phyloP scores from a whole-genome alignment of 225 moss, liverwort and hornwort genomes.

The Neckera pumila region DNA sequence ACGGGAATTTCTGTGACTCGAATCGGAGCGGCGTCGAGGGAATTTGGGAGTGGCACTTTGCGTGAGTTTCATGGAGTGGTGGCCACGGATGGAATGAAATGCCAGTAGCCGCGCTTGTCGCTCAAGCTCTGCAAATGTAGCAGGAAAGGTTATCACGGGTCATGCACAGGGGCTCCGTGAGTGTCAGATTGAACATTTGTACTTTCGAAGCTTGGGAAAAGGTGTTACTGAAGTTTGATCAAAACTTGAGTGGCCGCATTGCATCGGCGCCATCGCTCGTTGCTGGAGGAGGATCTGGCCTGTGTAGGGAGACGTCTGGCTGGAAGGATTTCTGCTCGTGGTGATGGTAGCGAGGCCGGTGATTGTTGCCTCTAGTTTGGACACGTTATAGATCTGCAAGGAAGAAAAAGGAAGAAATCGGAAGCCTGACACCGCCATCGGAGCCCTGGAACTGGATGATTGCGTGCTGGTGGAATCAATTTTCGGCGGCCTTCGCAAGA shows the following conservation, averaged over 20 bases:
- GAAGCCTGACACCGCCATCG: not conserved
- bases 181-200: not conserved
- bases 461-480: slow-evolving; percentile 3
- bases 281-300: not conserved
- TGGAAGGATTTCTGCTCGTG: not conserved
- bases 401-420: not conserved
- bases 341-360: not conserved
- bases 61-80: slow-evolving; percentile 5
- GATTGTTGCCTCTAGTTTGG: not conserved
- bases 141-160: slow-evolving; percentile 3
- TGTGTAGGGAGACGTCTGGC: not conserved
- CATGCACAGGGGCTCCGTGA: slow-evolving; percentile 24
- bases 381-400: not conserved
- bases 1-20: slow-evolving; percentile 4
- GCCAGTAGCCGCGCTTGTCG: not conserved
- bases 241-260: not conserved
- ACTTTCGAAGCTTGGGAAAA: not conserved
- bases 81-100: slow-evolving; percentile 24
- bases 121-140: slow-evolving; percentile 41
- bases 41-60: not conserved
- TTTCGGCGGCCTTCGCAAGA: not conserved
- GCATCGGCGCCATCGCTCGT: not conserved
- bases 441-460: slow-evolving; percentile 16
- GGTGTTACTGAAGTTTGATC: not conserved
- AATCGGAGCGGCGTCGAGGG: not conserved